Percentiles rank a stretch among this genome's conserved stretches.
Conservation (phyloP, 2,329 filamentous ascomycete species). For the Fusarium neocosmosporiellum region DNA sequence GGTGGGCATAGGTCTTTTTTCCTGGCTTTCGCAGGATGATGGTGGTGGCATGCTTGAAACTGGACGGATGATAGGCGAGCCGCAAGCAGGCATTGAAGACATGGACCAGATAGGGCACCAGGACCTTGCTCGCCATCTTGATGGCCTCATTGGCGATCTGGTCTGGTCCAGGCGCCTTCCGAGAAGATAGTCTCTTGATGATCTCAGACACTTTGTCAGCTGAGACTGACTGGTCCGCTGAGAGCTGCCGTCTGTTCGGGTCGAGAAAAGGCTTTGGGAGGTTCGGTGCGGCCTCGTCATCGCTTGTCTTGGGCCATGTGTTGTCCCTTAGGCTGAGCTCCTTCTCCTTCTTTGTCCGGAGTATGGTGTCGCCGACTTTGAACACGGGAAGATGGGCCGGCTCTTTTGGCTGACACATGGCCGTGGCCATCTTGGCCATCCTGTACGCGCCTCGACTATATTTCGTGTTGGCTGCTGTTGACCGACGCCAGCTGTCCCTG, state of each 20-base stretch:
- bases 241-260: background rate
- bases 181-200: background rate
- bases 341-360: background rate
- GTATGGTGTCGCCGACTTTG: background rate
- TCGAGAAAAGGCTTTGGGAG: background rate
- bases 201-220: background rate
- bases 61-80: conserved; percentile 1
- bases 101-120: background rate
- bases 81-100: conserved; percentile 13
- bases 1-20: background rate
- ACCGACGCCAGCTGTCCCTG: background rate
- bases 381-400: background rate
- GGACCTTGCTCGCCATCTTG: background rate
- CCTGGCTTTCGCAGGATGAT: conserved; percentile 13
- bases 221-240: background rate
- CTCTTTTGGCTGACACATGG: background rate
- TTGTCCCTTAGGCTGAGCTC: background rate
- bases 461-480: background rate
- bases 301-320: background rate
- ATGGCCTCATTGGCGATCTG: conserved; percentile 9
- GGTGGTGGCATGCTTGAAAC: conserved; percentile 8
- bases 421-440: background rate
- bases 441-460: background rate
- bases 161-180: conserved; percentile 10
- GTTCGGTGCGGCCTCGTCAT: background rate